phyloP scores from a whole-genome alignment of 371 early-diverging fungal genomes.

The Lichtheimia ramosa region DNA sequence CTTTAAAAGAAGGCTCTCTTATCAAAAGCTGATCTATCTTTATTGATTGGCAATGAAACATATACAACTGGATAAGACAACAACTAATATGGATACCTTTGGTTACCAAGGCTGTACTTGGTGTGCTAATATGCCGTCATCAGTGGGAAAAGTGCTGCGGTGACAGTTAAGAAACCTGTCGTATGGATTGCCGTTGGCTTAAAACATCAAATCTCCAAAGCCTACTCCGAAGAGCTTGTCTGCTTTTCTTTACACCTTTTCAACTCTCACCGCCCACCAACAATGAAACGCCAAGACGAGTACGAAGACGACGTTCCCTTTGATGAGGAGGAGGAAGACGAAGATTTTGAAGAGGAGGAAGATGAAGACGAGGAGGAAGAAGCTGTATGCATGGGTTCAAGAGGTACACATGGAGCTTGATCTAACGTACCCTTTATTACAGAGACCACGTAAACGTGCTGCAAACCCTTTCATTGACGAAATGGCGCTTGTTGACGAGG shows the following conservation, averaged over 20 bases:
- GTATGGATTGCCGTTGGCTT: no score
- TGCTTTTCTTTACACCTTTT: neutral
- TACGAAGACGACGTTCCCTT: constrained; percentile 11
- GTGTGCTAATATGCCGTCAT: no score
- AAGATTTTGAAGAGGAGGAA: constrained; percentile 24
- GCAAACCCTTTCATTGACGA: constrained; percentile 57
- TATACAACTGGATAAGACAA: no score
- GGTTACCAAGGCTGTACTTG: no score
- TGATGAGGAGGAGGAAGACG: constrained; percentile 25
- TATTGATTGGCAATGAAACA: no score
- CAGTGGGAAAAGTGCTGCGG: no score
- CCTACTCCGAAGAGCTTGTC: no score
- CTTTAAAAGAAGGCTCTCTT: no score
- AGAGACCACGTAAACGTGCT: constrained; percentile 48
- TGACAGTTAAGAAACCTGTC: no score
- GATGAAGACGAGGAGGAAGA: constrained; percentile 20
- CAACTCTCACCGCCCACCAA: neutral
- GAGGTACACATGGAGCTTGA: neutral
- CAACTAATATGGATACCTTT: no score
- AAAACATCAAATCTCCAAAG: no score
- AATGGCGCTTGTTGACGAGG: constrained; percentile 65
- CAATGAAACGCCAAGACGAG: constrained; percentile 1
- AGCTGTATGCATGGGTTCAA: constrained; percentile 2
- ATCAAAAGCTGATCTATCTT: no score
- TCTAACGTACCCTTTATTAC: neutral